Evolutionary conservation across 345 rosid genomes (phyloP).

Genomic region (Xanthoceras sorbifolium): DNA sequence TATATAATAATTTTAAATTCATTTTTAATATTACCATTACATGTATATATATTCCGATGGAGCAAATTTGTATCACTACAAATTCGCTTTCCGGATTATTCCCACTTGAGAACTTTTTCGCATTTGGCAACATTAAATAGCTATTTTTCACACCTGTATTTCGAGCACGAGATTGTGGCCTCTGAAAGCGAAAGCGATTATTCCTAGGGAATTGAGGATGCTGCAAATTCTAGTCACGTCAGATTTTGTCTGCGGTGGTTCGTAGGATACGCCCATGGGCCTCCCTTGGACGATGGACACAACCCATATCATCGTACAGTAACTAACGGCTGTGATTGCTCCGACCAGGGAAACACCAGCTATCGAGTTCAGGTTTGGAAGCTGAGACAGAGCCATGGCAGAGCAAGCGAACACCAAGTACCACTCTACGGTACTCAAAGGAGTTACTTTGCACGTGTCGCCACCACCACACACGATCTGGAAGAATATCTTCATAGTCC

Average conservation of each 20-base stretch:
- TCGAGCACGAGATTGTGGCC: slow-evolving; percentile 70
- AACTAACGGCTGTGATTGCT: slow-evolving; percentile 56
- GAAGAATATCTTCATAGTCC: slow-evolving; percentile 46
- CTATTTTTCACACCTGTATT: slow-evolving; percentile 50
- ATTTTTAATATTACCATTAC: background rate
- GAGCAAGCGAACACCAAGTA: slow-evolving; percentile 47
- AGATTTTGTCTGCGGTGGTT: slow-evolving; percentile 25
- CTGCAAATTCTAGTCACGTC: slow-evolving; percentile 23
- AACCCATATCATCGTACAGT: slow-evolving; percentile 53
- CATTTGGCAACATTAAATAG: too few relatives aligned
- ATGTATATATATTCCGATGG: too few relatives aligned
- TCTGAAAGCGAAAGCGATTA: slow-evolving; percentile 61
- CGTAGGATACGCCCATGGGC: slow-evolving; percentile 36
- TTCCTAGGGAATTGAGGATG: slow-evolving; percentile 49
- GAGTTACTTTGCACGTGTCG: slow-evolving; percentile 26
- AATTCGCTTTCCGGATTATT: too few relatives aligned
- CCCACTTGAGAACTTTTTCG: too few relatives aligned
- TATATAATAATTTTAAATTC: background rate
- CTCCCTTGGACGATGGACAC: slow-evolving; percentile 32
- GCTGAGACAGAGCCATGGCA: slow-evolving; percentile 51
- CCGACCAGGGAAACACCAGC: slow-evolving; percentile 65
- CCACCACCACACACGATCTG: slow-evolving; percentile 42
- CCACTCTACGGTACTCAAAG: slow-evolving; percentile 43
- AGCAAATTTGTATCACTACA: too few relatives aligned
- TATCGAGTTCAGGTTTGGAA: slow-evolving; percentile 65